Base-by-base conservation (phyloP, 176 grass and related monocot genomes). In the Canna indica region DNA sequence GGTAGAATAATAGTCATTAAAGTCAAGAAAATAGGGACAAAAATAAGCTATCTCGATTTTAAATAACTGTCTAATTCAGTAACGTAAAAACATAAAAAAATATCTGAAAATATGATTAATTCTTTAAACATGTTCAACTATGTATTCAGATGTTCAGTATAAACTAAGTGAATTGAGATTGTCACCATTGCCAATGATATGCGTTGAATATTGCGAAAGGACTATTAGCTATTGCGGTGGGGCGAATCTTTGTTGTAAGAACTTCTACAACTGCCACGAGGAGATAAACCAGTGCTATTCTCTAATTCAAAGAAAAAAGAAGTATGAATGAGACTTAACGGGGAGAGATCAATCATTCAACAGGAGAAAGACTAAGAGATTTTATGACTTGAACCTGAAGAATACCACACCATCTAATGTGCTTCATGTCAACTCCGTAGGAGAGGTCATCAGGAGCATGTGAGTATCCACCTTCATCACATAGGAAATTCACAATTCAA, bases 221-320 rank as follows among this genome's bases (percentile, higher is more conserved):
- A 59, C 83, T 78, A 0, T 75, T 76, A 0, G 29, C 60, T 15
- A 82, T 46, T 0, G 68, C 57, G n/a, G 41, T 61, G 4, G 88
- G 84, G 54, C 81, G 68, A 28, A 81, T 62, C 45, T 86, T 91
- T 26, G 15, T 74, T 0, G 78, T 84, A 44, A 84, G 48, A 53
- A 66, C 78, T 57, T 91, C 88, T 66, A 91, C 81, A 34, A 91
- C 72, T 60, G 84, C 78, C 78, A 84, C 81, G n/a, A 87, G 47
- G 2, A 91, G 79, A 78, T 90, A 90, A 60, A 90, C 88, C 81
- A 90, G 73, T 6, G 88, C 88, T 47, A 90, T 90, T 67, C 88
- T 84, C 88, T 87, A 73, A 82, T 2, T 17, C 68, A 64, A 27
- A 25, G 22, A 48, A 1, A 50, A 69, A 38, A 69, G 6, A 58